Base-by-base conservation (phyloP, 345 rosid genomes). In the Hypericum perforatum region DNA sequence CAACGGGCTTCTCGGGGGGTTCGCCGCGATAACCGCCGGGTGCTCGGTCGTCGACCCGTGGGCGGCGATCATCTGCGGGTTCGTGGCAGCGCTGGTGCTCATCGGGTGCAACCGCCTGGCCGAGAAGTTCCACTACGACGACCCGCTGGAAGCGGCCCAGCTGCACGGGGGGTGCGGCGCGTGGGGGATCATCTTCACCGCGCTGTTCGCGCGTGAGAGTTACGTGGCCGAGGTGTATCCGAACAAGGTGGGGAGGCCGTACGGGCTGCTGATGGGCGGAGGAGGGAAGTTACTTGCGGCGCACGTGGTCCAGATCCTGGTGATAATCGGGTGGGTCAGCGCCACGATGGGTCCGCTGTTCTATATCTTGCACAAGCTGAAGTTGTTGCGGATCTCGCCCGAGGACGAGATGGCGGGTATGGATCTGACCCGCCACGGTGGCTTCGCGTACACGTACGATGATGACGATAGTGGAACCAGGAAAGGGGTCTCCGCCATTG, bases 31-130 rank as follows among this genome's bases (percentile, higher is more conserved):
- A 0, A 51, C 54, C 14, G 54, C 54, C 12, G 41, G 54, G 6
- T 51, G 54, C 41, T 51, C 54, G 39, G 54, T 51, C 41, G 54
- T 51, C 39, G 54, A 51, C 14, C 54, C 54, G 54, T 51, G n/a
- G n/a, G n/a, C n/a, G n/a, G n/a, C n/a, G n/a, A n/a, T n/a, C n/a
- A n/a, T n/a, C n/a, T n/a, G n/a, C 41, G 54, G 54, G 54, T 51
- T 51, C 41, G 54, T 51, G 15, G 54, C 54, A 9, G 10, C 54
- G 13, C n/a, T 51, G 13, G 54, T 51, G 7, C 54, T 51, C 7
- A 51, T 51, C 39, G 54, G 54, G 41, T 51, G 54, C 41, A 51
- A 51, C 41, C 10, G 37, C 7, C 41, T 51, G 54, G 54, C 54
- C 2, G 54, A 51, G 54, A 36, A 29, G 40, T 7, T 51, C 39